These are phyloP conservation scores for Phaeophleospora eucalypticola DNA, from an alignment of 2,329 filamentous ascomycete genomes.

Conservation along the genomic window DNA sequence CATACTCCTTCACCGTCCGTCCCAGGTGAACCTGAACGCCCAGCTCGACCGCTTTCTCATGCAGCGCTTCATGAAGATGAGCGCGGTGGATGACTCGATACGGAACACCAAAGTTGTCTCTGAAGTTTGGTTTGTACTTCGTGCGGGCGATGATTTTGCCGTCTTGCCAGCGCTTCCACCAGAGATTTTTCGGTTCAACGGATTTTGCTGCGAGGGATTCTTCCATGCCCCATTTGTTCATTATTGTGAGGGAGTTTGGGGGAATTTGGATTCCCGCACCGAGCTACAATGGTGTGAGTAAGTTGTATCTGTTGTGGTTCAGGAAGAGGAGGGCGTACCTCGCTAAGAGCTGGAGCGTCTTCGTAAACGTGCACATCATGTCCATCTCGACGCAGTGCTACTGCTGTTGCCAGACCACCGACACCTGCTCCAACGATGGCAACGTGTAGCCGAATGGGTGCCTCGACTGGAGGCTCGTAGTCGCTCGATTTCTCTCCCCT, in stretches of 20 bases:
- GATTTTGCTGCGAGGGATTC: not conserved
- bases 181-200: not conserved
- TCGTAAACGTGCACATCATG: not conserved
- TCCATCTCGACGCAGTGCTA: not conserved
- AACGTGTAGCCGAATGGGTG: not conserved
- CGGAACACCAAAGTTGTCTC: not conserved
- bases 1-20: not conserved
- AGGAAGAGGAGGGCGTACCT: too few relatives aligned
- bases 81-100: conserved; percentile 1
- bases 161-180: conserved; percentile 2
- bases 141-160: not conserved
- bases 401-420: not conserved
- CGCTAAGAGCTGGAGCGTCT: not conserved
- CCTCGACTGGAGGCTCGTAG: not conserved
- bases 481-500: not conserved
- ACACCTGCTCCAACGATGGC: conserved; percentile 1
- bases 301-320: not conserved
- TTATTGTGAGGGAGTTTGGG: conserved; percentile 2
- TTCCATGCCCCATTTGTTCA: conserved; percentile 2
- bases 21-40: not conserved
- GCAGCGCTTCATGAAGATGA: not conserved
- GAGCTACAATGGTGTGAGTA: not conserved
- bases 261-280: conserved; percentile 1
- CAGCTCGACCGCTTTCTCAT: not conserved
- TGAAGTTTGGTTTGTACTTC: not conserved